Base-by-base conservation (phyloP, 1,284 basidiomycete species). In the Termitomyces sp. region DNA sequence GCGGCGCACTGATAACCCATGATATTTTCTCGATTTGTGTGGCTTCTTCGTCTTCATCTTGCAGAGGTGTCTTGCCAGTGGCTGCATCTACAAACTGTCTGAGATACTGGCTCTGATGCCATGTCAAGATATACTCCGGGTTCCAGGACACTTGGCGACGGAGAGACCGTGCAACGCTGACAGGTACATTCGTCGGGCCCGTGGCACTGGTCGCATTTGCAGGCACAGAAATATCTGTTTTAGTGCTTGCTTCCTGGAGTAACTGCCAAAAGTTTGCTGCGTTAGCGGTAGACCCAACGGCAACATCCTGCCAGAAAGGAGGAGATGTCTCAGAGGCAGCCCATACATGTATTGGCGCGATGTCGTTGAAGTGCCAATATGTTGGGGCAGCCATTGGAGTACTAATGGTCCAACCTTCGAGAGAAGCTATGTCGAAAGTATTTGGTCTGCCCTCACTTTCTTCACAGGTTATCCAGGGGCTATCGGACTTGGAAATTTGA, bases 81-180 rank as follows among this genome's bases (percentile, higher is more conserved):
- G 63, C 53, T 19, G 63, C 57, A 54, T 82, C 74, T 19, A 79
- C 66, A 54, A 72, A 79, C 53, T 72, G 74, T 44, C 74, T 73
- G 56, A 90, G 66, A 64, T 83, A 88, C 56, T 80, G 78, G 42
- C 69, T 77, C 64, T 90, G 87, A 61, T 82, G 77, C 77, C 79
- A 83, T 0, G 85, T 84, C 40, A 90, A 65, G 40, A 72, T 71
- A 59, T 88, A 89, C 4, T 72, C 66, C 6, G 74, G 60, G 31
- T 68, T 75, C 87, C 87, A 90, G 0, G 83, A 80, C 1, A 67
- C 68, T n/a, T 64, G 57, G 16, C 83, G 79, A 41, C 79, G 77
- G 18, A 84, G 68, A 24, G 74, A 73, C 56, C 73, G 73, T 48
- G 69, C 70, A 28, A 74, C 54, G 52, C 62, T 64, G 16, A 68